Evolutionary conservation across 1,284 basidiomycete genomes (phyloP).

Genomic region (Rhodotorula sp.): DNA sequence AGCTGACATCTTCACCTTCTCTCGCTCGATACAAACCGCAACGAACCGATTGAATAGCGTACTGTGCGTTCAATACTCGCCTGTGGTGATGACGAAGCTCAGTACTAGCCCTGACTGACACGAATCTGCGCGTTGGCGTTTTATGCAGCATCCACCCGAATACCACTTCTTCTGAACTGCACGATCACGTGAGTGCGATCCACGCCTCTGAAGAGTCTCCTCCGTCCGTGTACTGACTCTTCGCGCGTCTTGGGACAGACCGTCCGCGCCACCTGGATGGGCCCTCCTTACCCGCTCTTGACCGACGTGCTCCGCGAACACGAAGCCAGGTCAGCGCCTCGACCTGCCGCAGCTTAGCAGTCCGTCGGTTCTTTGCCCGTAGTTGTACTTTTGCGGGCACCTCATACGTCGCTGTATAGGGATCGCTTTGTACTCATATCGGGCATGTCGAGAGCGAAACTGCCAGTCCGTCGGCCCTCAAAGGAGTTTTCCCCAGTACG

Average conservation of each 20-base stretch:
- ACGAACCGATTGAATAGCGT: not conserved
- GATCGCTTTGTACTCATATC: too few species aligned
- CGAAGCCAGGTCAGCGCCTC: not conserved
- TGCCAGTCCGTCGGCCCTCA: not conserved
- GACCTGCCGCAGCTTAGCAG: too few species aligned
- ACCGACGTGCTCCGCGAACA: constrained; percentile 29
- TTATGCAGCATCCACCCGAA: constrained; percentile 65
- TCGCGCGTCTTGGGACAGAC: constrained; percentile 46
- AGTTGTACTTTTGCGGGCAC: constrained; percentile 12
- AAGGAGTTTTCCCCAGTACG: not conserved
- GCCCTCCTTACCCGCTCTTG: constrained; percentile 59
- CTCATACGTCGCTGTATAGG: too few species aligned
- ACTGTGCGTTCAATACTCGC: not conserved
- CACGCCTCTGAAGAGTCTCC: not conserved
- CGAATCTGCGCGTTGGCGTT: not conserved
- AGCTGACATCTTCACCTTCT: too few species aligned
- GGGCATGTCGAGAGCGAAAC: not conserved
- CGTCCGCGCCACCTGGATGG: constrained; percentile 67
- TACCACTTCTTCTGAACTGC: constrained; percentile 57
- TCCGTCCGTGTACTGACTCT: too few species aligned
- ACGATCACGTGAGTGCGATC: constrained; percentile 55
- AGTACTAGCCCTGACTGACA: not conserved
- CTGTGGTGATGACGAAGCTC: too few species aligned
- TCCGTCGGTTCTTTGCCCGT: not conserved
- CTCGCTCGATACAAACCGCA: not conserved